A percentile compares a stretch with the other conserved stretches of the same genome.
Conservation (phyloP, 192 early-diverging fungal genomes). For the Backusella macrospora region DNA sequence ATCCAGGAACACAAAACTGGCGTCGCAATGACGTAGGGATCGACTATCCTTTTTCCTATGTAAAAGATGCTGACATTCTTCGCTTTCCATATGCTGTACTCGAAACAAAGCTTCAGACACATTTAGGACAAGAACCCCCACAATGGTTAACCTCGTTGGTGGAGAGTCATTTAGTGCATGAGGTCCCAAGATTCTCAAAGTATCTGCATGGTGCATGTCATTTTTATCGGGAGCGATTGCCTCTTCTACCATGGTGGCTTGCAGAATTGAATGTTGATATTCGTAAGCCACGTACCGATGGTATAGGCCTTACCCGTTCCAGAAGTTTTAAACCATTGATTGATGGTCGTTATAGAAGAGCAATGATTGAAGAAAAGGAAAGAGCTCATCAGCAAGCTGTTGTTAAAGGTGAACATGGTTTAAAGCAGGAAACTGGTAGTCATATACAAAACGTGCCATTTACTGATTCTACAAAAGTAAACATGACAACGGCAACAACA, state of each 20-base stretch:
- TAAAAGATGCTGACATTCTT: slow-evolving; percentile 73
- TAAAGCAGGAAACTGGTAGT: neutral
- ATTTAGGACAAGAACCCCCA: slow-evolving; percentile 68
- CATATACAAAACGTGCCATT: neutral
- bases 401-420: neutral
- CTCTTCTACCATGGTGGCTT: slow-evolving; percentile 44
- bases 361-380: slow-evolving; percentile 42
- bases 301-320: slow-evolving; percentile 37
- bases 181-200: slow-evolving; percentile 86
- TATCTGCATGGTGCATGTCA: slow-evolving; percentile 74
- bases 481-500: neutral
- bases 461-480: neutral
- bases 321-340: slow-evolving; percentile 43
- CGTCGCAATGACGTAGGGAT: slow-evolving; percentile 84
- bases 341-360: slow-evolving; percentile 39
- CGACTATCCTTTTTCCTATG: slow-evolving; percentile 78
- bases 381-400: slow-evolving; percentile 8
- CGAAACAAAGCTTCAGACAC: slow-evolving; percentile 82
- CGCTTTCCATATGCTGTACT: slow-evolving; percentile 96
- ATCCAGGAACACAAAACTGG: slow-evolving; percentile 80
- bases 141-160: slow-evolving; percentile 78
- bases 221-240: slow-evolving; percentile 35
- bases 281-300: slow-evolving; percentile 43
- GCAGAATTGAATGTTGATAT: slow-evolving; percentile 54
- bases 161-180: slow-evolving; percentile 73